A percentile compares a stretch with the other conserved stretches of the same genome.
Evolutionary conservation across 495 filamentous ascomycete species (phyloP).

Genomic region (Talaromyces thailandensis): DNA sequence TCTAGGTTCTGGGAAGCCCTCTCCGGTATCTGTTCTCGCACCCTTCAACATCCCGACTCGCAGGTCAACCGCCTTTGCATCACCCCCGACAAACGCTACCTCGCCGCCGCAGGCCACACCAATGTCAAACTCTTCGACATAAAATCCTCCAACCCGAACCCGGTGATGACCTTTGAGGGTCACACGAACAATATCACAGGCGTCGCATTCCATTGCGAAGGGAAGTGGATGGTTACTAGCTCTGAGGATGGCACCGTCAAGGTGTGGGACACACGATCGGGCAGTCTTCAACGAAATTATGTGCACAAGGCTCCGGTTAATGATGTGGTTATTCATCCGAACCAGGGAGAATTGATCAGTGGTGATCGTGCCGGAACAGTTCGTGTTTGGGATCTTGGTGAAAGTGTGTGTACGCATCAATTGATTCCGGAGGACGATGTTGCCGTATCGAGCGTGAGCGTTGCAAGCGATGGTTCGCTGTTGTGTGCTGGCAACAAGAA

Average conservation of each 20-base stretch:
- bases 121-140: conserved; percentile 97
- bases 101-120: conserved; percentile 90
- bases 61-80: conserved; percentile 98
- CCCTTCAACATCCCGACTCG: conserved; percentile 94
- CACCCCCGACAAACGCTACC: conserved; percentile 91
- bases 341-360: conserved; percentile 94
- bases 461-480: conserved; percentile 86
- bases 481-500: conserved; percentile 94
- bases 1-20: conserved; percentile 94
- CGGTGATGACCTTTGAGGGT: conserved; percentile 86
- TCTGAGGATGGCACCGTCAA: conserved; percentile 96
- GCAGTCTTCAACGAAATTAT: conserved; percentile 86
- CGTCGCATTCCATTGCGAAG: conserved; percentile 94
- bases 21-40: conserved; percentile 93
- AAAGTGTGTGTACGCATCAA: conserved; percentile 95
- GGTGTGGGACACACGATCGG: conserved; percentile 93
- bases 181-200: conserved; percentile 94
- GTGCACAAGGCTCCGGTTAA: conserved; percentile 80
- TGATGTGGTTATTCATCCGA: conserved; percentile 92
- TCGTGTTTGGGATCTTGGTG: conserved; percentile 89
- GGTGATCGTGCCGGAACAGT: conserved; percentile 92
- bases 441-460: conserved; percentile 85
- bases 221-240: conserved; percentile 99
- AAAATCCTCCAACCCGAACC: conserved; percentile 89
- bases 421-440: conserved; percentile 95